Evolutionary conservation across 2,329 filamentous ascomycete genomes (phyloP).

Genomic region (Daldinia sp.): DNA sequence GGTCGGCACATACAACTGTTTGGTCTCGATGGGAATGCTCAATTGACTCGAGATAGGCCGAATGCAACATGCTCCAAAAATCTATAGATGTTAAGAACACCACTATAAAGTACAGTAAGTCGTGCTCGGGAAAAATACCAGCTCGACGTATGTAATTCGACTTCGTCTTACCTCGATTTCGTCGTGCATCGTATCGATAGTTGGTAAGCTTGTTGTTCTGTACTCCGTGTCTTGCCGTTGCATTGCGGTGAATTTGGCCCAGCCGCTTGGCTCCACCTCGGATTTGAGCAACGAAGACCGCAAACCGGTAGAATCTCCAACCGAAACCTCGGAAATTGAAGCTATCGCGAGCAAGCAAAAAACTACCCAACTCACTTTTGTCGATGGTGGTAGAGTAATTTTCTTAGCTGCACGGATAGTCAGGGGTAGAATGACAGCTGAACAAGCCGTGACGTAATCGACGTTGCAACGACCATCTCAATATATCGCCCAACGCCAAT

Average conservation of each 20-base stretch:
- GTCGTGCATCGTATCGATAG: constrained; percentile 27
- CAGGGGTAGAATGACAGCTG: neutral
- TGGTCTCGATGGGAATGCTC: constrained; percentile 12
- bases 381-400: constrained; percentile 17
- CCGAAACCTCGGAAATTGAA: constrained; percentile 25
- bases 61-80: constrained; percentile 26
- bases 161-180: constrained; percentile 24
- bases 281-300: constrained; percentile 33
- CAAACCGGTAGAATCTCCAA: constrained; percentile 32
- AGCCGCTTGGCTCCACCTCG: constrained; percentile 35
- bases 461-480: constrained; percentile 4
- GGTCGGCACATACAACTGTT: constrained; percentile 16
- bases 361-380: constrained; percentile 2
- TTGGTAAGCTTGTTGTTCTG: constrained; percentile 11
- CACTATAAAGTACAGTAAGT: constrained; percentile 18
- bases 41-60: constrained; percentile 23
- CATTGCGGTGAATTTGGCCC: constrained; percentile 31
- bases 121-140: constrained; percentile 9
- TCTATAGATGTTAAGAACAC: constrained; percentile 4
- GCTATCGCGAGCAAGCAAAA: constrained; percentile 31
- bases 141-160: constrained; percentile 1
- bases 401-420: constrained; percentile 9
- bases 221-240: constrained; percentile 34
- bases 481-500: constrained; percentile 10
- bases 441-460: constrained; percentile 5